These are phyloP conservation scores for Schizosaccharomyces versatilis DNA, from an alignment of 1,139 yeast genomes.

Conservation along the genomic window DNA sequence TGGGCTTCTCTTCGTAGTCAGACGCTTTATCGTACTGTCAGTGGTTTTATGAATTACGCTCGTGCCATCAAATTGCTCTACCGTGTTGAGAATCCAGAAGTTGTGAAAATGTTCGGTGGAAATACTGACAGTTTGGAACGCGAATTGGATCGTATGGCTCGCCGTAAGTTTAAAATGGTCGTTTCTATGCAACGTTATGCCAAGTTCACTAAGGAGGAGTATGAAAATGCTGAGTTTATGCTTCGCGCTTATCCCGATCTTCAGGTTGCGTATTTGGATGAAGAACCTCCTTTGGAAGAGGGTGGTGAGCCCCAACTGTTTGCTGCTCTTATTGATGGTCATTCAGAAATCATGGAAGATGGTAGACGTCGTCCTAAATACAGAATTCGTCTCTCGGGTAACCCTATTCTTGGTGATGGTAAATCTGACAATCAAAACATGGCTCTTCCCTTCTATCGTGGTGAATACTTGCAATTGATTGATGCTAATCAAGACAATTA, in stretches of 20 bases:
- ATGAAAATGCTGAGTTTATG: conserved; percentile 94
- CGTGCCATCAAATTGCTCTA: conserved; percentile 91
- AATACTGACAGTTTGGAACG: conserved; percentile 87
- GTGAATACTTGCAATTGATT: conserved; percentile 91
- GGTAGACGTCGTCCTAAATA: conserved; percentile 98
- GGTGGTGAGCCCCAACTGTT: conserved; percentile 95
- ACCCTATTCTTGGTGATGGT: conserved; percentile 98
- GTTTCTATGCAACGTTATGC: conserved; percentile 97
- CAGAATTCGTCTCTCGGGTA: conserved; percentile 93
- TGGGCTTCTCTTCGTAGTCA: conserved; percentile 98
- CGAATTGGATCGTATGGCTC: conserved; percentile 95
- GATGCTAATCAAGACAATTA: conserved; percentile 98
- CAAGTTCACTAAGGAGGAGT: conserved; percentile 88
- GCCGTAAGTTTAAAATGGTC: conserved; percentile 92
- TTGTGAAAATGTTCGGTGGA: conserved; percentile 95
- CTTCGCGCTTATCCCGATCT: conserved; percentile 95
- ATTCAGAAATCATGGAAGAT: conserved; percentile 89
- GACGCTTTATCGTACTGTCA: conserved; percentile 91
- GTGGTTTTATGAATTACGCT: conserved; percentile 97
- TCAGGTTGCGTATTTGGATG: conserved; percentile 95
- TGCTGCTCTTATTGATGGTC: conserved; percentile 94
- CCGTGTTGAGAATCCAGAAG: conserved; percentile 97
- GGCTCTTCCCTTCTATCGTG: conserved; percentile 89
- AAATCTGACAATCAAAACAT: conserved; percentile 97
- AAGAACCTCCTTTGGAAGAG: conserved; percentile 61